Conservation (phyloP, 2,329 filamentous ascomycete genomes). For the Graphiopsis chlorocephala region DNA sequence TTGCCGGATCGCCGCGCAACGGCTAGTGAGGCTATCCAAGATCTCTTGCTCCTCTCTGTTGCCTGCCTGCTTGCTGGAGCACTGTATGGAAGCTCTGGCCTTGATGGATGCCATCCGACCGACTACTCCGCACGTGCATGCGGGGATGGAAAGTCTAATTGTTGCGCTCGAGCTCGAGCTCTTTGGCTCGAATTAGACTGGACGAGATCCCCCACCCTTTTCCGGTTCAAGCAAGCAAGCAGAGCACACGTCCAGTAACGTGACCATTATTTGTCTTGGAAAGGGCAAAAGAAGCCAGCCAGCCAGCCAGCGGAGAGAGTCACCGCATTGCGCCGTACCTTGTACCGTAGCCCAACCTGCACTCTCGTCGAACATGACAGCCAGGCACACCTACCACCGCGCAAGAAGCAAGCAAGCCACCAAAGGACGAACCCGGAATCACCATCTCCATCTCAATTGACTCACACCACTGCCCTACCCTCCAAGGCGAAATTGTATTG, state of each 20-base stretch:
- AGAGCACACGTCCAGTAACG: not conserved
- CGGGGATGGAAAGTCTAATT: constrained; percentile 8
- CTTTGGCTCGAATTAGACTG: too few relatives aligned
- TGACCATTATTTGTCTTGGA: not conserved
- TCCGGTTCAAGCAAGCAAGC: not conserved
- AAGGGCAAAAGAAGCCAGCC: not conserved
- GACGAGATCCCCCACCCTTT: not conserved
- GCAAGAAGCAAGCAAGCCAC: not conserved
- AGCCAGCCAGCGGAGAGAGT: too few relatives aligned
- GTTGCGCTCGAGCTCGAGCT: not conserved
- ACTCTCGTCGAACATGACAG: not conserved
- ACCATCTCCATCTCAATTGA: not conserved
- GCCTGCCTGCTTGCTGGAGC: not conserved
- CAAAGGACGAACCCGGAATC: not conserved
- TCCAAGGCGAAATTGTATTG: not conserved
- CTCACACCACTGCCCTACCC: not conserved
- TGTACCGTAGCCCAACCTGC: not conserved
- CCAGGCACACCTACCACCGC: not conserved
- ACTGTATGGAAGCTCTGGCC: not conserved
- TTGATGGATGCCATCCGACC: constrained; percentile 3
- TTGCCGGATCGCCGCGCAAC: constrained; percentile 1
- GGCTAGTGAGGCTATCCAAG: not conserved
- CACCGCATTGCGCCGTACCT: not conserved
- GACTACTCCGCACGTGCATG: constrained; percentile 9
- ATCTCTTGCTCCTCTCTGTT: not conserved